Evolutionary conservation across 2,329 filamentous ascomycete genomes (phyloP).

Genomic region (Scopulariopsis brevicaulis): DNA sequence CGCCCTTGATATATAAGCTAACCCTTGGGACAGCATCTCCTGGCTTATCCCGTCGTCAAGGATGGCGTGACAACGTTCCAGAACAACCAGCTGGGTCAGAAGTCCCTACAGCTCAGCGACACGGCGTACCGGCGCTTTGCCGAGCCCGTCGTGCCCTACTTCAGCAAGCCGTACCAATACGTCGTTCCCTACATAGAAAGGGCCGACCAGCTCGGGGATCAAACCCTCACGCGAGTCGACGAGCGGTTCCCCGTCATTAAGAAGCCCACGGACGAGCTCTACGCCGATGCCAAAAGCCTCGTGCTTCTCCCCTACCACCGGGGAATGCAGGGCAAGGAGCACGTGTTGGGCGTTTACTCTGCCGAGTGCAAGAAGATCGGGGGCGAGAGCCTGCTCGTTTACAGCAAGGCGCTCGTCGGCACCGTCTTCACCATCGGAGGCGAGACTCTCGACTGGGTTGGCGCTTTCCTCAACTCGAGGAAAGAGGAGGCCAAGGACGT

Average conservation of each 20-base stretch:
- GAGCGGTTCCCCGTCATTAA: constrained; percentile 61
- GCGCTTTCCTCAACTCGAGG: constrained; percentile 45
- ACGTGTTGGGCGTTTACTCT: constrained; percentile 44
- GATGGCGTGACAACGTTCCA: constrained; percentile 72
- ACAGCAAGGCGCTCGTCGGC: constrained; percentile 57
- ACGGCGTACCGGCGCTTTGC: constrained; percentile 66
- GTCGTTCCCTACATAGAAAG: constrained; percentile 75
- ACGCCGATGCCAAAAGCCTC: constrained; percentile 49
- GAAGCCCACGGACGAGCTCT: constrained; percentile 62
- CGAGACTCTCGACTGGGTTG: constrained; percentile 52
- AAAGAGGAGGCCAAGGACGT: constrained; percentile 49
- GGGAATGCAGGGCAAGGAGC: constrained; percentile 48
- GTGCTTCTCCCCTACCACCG: constrained; percentile 53
- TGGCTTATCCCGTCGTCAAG: constrained; percentile 72
- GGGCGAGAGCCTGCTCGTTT: constrained; percentile 52
- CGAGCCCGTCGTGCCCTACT: constrained; percentile 66
- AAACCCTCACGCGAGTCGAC: constrained; percentile 59
- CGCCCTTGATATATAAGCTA: neutral
- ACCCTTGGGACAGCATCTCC: constrained; percentile 53
- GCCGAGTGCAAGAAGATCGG: constrained; percentile 52
- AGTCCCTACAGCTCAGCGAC: constrained; percentile 65
- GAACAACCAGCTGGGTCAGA: constrained; percentile 71
- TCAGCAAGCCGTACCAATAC: constrained; percentile 70
- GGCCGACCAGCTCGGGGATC: constrained; percentile 67
- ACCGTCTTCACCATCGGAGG: constrained; percentile 56